Evolutionary conservation across 805 yeast species (phyloP).

Genomic region (Kodamaea neixiangensis): DNA sequence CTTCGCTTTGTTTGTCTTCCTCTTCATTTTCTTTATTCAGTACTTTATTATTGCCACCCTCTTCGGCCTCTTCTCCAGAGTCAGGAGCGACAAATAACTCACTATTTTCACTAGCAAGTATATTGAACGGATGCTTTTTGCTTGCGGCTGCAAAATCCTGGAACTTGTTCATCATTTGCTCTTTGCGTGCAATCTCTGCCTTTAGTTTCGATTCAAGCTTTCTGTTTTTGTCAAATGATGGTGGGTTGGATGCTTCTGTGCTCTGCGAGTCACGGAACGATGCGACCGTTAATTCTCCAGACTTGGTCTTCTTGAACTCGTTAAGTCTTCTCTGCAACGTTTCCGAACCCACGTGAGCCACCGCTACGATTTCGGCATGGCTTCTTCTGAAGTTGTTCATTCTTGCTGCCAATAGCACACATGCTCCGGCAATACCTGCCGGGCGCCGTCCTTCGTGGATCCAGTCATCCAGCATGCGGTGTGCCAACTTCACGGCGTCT

Average conservation of each 20-base stretch:
- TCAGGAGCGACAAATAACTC: constrained; percentile 9
- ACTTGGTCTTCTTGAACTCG: constrained; percentile 78
- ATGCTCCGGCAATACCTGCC: constrained; percentile 98
- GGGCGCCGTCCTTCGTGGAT: constrained; percentile 96
- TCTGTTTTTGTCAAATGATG: constrained; percentile 71
- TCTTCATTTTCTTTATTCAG: constrained; percentile 11
- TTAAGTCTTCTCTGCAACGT: constrained; percentile 88
- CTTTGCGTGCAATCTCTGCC: constrained; percentile 26
- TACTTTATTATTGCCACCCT: constrained; percentile 10
- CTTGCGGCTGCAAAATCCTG: neutral
- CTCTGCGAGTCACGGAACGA: constrained; percentile 61
- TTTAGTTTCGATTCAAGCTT: constrained; percentile 45
- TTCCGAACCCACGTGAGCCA: constrained; percentile 92
- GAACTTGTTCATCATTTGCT: constrained; percentile 7
- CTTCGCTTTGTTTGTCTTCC: constrained; percentile 8
- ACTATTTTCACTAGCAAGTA: neutral
- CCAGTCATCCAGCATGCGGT: constrained; percentile 94
- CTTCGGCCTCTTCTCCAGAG: constrained; percentile 11
- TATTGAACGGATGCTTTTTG: neutral
- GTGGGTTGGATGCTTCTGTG: constrained; percentile 67
- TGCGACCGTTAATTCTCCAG: constrained; percentile 71
- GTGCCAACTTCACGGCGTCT: constrained; percentile 86
- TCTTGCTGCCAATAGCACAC: constrained; percentile 87
- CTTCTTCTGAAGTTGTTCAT: constrained; percentile 94
- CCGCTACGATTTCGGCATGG: constrained; percentile 91